A percentile compares a stretch with the other conserved stretches of the same genome.
These are phyloP conservation scores for Porogramme epimiltina DNA, from an alignment of 1,284 basidiomycete genomes.

Conservation along the genomic window DNA sequence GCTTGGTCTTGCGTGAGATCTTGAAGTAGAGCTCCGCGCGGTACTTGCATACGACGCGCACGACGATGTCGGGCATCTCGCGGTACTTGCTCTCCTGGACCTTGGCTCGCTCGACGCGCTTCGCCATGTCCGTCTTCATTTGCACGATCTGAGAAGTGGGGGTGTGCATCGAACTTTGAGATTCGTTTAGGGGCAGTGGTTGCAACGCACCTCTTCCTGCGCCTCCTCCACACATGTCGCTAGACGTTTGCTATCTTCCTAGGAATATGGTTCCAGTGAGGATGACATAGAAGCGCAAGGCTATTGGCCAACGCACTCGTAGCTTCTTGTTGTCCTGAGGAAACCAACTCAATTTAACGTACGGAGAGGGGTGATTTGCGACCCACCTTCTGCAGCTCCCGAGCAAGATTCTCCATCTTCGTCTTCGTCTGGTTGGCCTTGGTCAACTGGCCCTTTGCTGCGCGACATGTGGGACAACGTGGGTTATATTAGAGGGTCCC, in stretches of 20 bases:
- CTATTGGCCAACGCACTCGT: constrained; percentile 51
- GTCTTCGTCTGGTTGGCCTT: constrained; percentile 84
- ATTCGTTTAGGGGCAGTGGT: too few species aligned
- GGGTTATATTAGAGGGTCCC: neutral
- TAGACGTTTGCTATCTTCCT: constrained; percentile 83
- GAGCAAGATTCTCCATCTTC: constrained; percentile 85
- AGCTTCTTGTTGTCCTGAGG: constrained; percentile 80
- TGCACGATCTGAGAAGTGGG: constrained; percentile 55
- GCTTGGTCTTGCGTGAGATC: constrained; percentile 82
- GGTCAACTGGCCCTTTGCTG: constrained; percentile 80
- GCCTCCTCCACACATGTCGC: constrained; percentile 79
- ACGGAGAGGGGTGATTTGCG: constrained; percentile 6
- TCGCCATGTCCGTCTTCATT: constrained; percentile 77
- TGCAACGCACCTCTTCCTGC: constrained; percentile 66
- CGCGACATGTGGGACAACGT: neutral
- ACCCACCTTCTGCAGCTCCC: constrained; percentile 80
- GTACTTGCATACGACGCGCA: constrained; percentile 84
- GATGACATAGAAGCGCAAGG: neutral
- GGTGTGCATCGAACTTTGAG: neutral
- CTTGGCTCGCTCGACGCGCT: constrained; percentile 73
- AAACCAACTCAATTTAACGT: constrained; percentile 19
- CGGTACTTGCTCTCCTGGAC: constrained; percentile 75
- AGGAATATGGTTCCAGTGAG: constrained; percentile 21
- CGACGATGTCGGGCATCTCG: constrained; percentile 79
- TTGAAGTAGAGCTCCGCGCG: constrained; percentile 88